Conservation (phyloP, 345 rosid species). For the Sisymbrium altissimum region DNA sequence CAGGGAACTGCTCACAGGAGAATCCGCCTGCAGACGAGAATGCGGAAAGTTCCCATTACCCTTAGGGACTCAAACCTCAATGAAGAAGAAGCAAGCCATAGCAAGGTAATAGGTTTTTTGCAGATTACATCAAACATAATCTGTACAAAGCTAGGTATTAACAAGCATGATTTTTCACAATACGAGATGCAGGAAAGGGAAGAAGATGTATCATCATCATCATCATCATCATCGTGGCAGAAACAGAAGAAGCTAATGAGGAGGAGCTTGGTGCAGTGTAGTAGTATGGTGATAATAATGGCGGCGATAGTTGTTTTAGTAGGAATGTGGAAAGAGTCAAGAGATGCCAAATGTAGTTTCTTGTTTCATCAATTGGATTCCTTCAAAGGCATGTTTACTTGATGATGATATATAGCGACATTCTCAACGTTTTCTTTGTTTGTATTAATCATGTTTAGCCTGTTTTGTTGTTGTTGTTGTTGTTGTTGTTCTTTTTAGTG, state of each 20-base stretch:
- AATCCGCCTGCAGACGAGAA: slow-evolving; percentile 43
- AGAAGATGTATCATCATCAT: slow-evolving; percentile 8
- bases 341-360: slow-evolving; percentile 22
- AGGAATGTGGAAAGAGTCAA: slow-evolving; percentile 30
- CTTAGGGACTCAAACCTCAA: slow-evolving; percentile 16
- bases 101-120: slow-evolving; percentile 40
- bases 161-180: not conserved
- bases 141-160: not conserved
- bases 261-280: slow-evolving; percentile 19
- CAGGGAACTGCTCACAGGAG: slow-evolving; percentile 74
- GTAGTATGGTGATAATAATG: slow-evolving; percentile 24
- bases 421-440: not conserved
- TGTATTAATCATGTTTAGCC: slow-evolving; percentile 16
- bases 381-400: slow-evolving; percentile 21
- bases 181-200: slow-evolving; percentile 10
- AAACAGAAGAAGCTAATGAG: slow-evolving; percentile 19
- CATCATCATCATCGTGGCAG: slow-evolving; percentile 19
- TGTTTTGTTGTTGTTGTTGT: not conserved
- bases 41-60: not conserved
- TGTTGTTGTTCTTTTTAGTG: not conserved
- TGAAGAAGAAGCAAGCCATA: slow-evolving; percentile 41
- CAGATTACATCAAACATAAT: not conserved
- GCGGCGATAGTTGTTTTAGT: slow-evolving; percentile 28
- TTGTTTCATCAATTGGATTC: slow-evolving; percentile 32
- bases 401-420: not conserved